Conservation (phyloP, 106 monocot genomes). For the Dioscorea alata region DNA sequence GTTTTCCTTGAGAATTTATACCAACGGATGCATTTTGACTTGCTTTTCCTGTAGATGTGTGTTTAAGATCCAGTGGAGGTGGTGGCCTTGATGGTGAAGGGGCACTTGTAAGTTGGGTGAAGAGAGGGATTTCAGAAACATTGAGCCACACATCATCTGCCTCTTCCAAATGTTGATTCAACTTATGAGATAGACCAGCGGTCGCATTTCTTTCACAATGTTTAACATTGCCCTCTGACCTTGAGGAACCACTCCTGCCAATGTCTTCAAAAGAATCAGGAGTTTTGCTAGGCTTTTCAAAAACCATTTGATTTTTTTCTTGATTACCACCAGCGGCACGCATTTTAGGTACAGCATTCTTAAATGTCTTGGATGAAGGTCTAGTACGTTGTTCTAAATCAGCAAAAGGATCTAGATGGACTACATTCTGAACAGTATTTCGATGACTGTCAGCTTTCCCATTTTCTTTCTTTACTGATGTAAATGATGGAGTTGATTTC, state of each 20-base stretch:
- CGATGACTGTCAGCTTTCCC: slow-evolving; percentile 13
- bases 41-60: slow-evolving; percentile 16
- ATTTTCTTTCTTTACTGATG: slow-evolving; percentile 28
- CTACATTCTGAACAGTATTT: slow-evolving; percentile 16
- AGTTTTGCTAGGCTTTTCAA: slow-evolving; percentile 19
- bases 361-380: slow-evolving; percentile 26
- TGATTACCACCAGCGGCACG: background rate
- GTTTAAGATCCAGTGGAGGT: slow-evolving; percentile 48
- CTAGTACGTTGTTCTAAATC: slow-evolving; percentile 19
- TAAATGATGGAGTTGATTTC: slow-evolving; percentile 40
- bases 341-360: slow-evolving; percentile 26
- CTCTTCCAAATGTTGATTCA: slow-evolving; percentile 26
- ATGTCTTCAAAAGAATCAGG: slow-evolving; percentile 24
- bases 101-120: slow-evolving; percentile 71
- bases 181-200: slow-evolving; percentile 30
- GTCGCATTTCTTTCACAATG: slow-evolving; percentile 18
- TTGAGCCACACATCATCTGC: slow-evolving; percentile 82
- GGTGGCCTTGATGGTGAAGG: slow-evolving; percentile 83
- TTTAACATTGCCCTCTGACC: slow-evolving; percentile 8
- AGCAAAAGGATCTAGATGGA: background rate
- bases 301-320: slow-evolving; percentile 1
- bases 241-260: slow-evolving; percentile 12
- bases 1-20: slow-evolving; percentile 22
- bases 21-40: slow-evolving; percentile 13
- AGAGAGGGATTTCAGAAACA: slow-evolving; percentile 85